Evolutionary conservation across 2,329 filamentous ascomycete species (phyloP).

Genomic region (Metarhizium guizhouense): DNA sequence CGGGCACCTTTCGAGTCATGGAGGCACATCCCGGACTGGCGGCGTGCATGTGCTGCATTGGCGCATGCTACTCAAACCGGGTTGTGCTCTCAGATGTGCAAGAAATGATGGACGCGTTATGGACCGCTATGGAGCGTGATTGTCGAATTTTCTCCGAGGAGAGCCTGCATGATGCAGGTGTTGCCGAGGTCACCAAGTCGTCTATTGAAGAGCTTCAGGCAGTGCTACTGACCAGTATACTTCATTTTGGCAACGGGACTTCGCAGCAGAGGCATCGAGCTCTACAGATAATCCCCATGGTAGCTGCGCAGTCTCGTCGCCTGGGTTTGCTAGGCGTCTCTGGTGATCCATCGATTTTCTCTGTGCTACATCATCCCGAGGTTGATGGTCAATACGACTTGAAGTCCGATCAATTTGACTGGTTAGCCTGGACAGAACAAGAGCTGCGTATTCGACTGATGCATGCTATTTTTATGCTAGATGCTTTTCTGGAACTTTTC

Average conservation of each 20-base stretch:
- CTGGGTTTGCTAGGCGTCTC: conserved; percentile 47
- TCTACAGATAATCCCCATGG: conserved; percentile 46
- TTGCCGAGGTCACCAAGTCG: conserved; percentile 19
- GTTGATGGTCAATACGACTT: conserved; percentile 34
- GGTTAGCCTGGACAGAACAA: conserved; percentile 60
- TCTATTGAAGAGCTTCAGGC: conserved; percentile 61
- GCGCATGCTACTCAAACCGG: conserved; percentile 64
- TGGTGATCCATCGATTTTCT: conserved; percentile 26
- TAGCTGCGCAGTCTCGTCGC: conserved; percentile 49
- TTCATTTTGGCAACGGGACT: conserved; percentile 64
- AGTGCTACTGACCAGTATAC: conserved; percentile 49
- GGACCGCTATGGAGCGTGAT: conserved; percentile 48
- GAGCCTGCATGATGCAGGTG: conserved; percentile 11
- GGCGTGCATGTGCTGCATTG: conserved; percentile 62
- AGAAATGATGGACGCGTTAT: conserved; percentile 57
- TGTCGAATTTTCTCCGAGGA: conserved; percentile 33
- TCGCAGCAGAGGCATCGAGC: conserved; percentile 54
- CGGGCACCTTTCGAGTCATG: conserved; percentile 60
- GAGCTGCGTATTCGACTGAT: conserved; percentile 59
- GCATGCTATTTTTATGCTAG: conserved; percentile 55
- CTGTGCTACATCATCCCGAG: conserved; percentile 54
- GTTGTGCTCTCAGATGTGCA: conserved; percentile 52
- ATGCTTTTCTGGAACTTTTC: conserved; percentile 58
- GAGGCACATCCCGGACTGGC: conserved; percentile 59
- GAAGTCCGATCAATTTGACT: conserved; percentile 29